A percentile compares a stretch with the other conserved stretches of the same genome.
phyloP scores from a whole-genome alignment of 2,329 filamentous ascomycete genomes.

The Xylariomycetidae sp. region DNA sequence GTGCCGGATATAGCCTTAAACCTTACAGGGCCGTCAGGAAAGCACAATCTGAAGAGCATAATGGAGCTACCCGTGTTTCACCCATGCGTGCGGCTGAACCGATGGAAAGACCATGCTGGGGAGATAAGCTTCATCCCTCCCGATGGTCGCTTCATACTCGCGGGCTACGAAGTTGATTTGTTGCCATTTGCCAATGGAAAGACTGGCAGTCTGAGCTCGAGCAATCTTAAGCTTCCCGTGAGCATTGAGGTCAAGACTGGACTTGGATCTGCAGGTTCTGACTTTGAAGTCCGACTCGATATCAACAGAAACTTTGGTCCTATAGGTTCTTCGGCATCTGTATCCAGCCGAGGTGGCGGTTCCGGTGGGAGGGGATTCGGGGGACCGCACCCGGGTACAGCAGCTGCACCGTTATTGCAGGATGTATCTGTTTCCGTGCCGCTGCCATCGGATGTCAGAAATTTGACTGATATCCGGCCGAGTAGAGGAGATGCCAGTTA shows the following conservation, averaged over 20 bases:
- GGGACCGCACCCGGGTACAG: constrained; percentile 46
- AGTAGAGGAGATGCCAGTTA: constrained; percentile 81
- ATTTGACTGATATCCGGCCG: constrained; percentile 75
- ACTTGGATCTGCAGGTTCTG: constrained; percentile 68
- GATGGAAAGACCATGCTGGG: constrained; percentile 84
- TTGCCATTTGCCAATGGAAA: constrained; percentile 64
- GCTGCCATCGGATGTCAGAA: constrained; percentile 73
- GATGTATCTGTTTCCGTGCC: constrained; percentile 76
- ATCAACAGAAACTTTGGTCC: constrained; percentile 60
- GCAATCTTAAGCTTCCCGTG: constrained; percentile 75
- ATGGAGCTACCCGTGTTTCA: constrained; percentile 93
- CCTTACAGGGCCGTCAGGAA: constrained; percentile 76
- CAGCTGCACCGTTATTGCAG: constrained; percentile 61
- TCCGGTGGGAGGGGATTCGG: constrained; percentile 37
- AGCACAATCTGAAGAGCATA: constrained; percentile 66
- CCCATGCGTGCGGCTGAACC: constrained; percentile 84
- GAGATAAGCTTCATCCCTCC: constrained; percentile 95
- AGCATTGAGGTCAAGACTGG: constrained; percentile 77
- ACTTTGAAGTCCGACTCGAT: constrained; percentile 82
- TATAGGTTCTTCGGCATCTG: constrained; percentile 32
- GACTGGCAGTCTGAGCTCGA: constrained; percentile 48
- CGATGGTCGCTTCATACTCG: constrained; percentile 88
- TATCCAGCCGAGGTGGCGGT: constrained; percentile 37
- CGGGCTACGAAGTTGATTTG: constrained; percentile 90
- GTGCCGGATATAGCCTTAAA: constrained; percentile 84